phyloP scores from a whole-genome alignment of 177 flowering plant species.

The Vitis hybrid region DNA sequence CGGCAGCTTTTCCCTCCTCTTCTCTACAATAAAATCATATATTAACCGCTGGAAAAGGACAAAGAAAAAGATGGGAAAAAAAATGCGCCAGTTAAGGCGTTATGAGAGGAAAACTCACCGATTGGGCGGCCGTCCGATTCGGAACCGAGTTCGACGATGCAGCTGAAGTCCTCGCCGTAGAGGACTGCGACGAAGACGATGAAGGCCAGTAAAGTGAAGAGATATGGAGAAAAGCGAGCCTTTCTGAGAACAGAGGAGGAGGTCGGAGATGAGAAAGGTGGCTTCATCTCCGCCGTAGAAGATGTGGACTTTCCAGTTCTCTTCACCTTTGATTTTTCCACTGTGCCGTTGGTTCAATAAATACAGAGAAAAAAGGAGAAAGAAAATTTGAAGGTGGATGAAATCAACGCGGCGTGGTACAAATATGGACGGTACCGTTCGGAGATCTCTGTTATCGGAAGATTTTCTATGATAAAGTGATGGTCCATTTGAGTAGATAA shows the following conservation, averaged over 20 bases:
- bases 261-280: slow-evolving; percentile 29
- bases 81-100: too few species aligned
- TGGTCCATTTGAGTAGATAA: too few species aligned
- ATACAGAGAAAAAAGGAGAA: too few species aligned
- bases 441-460: too few species aligned
- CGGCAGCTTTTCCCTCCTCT: slow-evolving; percentile 37
- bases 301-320: too few species aligned
- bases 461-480: too few species aligned
- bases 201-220: slow-evolving; percentile 56
- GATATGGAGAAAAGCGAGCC: slow-evolving; percentile 50
- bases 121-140: slow-evolving; percentile 12
- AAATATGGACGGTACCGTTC: too few species aligned
- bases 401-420: too few species aligned
- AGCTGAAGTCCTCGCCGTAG: slow-evolving; percentile 59
- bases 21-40: slow-evolving; percentile 21
- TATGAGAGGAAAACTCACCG: slow-evolving; percentile 30
- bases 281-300: slow-evolving; percentile 35
- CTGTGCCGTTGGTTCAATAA: too few species aligned
- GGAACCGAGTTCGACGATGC: slow-evolving; percentile 33
- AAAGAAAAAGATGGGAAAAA: too few species aligned
- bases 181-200: slow-evolving; percentile 58
- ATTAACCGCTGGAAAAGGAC: not conserved
- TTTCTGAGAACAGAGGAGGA: slow-evolving; percentile 33
- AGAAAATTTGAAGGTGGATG: too few species aligned
- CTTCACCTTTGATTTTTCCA: too few species aligned